Evolutionary conservation across 345 rosid species (phyloP), one percentile per base, ranked within the genome.

Genomic region (Triadica sebifera): DNA sequence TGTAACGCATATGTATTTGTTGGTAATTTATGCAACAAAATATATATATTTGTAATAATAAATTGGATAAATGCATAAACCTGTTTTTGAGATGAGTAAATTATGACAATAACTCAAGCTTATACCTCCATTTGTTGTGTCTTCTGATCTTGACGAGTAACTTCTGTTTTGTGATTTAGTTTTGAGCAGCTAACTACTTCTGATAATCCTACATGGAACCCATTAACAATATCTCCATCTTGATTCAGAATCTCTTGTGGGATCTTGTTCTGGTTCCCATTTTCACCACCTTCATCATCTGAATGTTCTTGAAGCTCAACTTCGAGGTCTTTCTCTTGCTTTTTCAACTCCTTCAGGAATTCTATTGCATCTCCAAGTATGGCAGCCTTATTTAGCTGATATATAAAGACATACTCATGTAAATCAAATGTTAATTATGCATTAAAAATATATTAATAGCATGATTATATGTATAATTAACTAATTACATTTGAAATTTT

Each of bases 71-170:
- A 29, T 29, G 34, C 2, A 1, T 1, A 29, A 29, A 29, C 34
- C 2, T 29, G 34, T 29, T 29, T 29, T 29, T 29, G 34, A 29
- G 34, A 29, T 29, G 1, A 29, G 34, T 29, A 29, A 29, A 29
- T 29, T 29, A 29, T 29, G 2, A 29, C 2, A 29, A 1, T 1
- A 29, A 1, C 34, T 29, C 34, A 29, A 29, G 34, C 34, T 29
- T 56, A n/a, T 78, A 89, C 97, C 98, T 91, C 98, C 98, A 95
- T 95, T 67, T 91, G 98, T 73, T 90, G 99, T 77, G 86, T 85
- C 86, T 90, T 89, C 50, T 29, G 34, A 29, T 91, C 91, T 49
- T 74, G 84, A 52, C 12, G 81, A 57, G 43, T 60, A 56, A 43
- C 77, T 29, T 86, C 90, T n/a, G 73, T 24, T 50, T 86, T 89